Base-by-base conservation (phyloP, 2,329 filamentous ascomycete genomes). In the Zymoseptoria crescenta region DNA sequence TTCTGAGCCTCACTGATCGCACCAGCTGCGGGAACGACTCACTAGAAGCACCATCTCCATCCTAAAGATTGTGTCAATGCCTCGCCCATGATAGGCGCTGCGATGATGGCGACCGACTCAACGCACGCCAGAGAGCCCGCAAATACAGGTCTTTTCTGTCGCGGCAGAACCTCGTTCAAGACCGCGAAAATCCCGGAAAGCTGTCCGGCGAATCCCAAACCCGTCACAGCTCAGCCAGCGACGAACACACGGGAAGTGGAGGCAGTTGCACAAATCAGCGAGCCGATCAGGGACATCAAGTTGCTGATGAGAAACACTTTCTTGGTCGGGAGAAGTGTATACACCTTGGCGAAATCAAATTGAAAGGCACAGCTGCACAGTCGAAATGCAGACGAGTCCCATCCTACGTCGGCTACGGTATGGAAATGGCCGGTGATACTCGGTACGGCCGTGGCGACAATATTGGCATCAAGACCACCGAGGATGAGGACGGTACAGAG, bases 351-450 rank as follows among this genome's bases (percentile, higher is more conserved):
- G 55, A 65, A 68, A 21, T 63, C 24, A 50, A 69, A 67, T 53
- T 69, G 67, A 35, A 67, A 67, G 5, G 59, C 56, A 45, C 58
- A 56, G 41, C 45, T 52, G 48, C 45, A 58, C 2, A 69, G 57
- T 8, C 61, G 61, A 57, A 59, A 70, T 1, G 62, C 62, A 1
- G 63, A 54, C 2, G 54, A 48, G 29, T 79, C 79, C 77, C 77
- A 79, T 16, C 76, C 76, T 6, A 80, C 71, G 59, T 79, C 76
- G 1, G 69, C 67, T 29, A 76, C 66, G 1, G 76, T 74, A 30
- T 78, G 68, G 62, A 79, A 80, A 49, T 79, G 65, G 63, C 79
- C 73, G 0, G 77, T 79, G 50, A 80, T 79, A 20, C 67, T 70
- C 5, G 78, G 78, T 24, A 79, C 76, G 1, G 77, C 72, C 7